A percentile compares a stretch with the other conserved stretches of the same genome.
Conservation (phyloP, 2,329 filamentous ascomycete species). For the Aspergillus ruber region DNA sequence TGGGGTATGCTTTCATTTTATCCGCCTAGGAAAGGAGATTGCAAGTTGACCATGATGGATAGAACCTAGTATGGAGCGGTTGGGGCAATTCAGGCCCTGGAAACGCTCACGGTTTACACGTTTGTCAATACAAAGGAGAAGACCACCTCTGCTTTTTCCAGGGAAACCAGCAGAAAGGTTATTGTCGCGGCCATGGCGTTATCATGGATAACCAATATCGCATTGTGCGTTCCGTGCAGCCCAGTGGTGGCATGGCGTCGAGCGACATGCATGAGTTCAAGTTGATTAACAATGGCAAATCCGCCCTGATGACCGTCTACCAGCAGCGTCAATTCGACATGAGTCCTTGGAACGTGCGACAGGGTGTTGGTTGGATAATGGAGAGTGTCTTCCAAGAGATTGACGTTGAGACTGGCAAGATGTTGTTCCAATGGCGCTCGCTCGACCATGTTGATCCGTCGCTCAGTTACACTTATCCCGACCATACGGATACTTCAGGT, state of each 20-base stretch:
- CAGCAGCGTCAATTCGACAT: constrained; percentile 43
- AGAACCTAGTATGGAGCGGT: constrained; percentile 47
- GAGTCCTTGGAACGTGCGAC: constrained; percentile 36
- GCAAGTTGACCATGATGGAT: constrained; percentile 1
- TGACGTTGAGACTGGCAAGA: constrained; percentile 43
- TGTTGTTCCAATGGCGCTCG: constrained; percentile 47
- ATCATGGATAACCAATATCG: constrained; percentile 48
- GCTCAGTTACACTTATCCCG: constrained; percentile 42
- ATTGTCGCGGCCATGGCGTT: constrained; percentile 46
- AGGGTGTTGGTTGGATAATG: constrained; percentile 46
- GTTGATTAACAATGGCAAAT: constrained; percentile 40
- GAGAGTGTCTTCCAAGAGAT: constrained; percentile 50
- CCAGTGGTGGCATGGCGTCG: constrained; percentile 34
- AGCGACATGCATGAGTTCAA: constrained; percentile 51
- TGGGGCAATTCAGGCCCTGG: constrained; percentile 45
- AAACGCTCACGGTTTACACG: constrained; percentile 43
- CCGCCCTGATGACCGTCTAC: constrained; percentile 36
- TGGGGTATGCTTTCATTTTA: constrained; percentile 29
- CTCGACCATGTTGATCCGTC: constrained; percentile 46
- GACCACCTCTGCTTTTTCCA: constrained; percentile 50
- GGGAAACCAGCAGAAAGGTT: constrained; percentile 47
- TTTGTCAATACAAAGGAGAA: constrained; percentile 43
- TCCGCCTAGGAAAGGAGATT: no score
- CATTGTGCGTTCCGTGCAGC: constrained; percentile 42
- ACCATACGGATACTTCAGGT: constrained; percentile 41